phyloP scores from a whole-genome alignment of 305 asterid species.

The Lippia alba region DNA sequence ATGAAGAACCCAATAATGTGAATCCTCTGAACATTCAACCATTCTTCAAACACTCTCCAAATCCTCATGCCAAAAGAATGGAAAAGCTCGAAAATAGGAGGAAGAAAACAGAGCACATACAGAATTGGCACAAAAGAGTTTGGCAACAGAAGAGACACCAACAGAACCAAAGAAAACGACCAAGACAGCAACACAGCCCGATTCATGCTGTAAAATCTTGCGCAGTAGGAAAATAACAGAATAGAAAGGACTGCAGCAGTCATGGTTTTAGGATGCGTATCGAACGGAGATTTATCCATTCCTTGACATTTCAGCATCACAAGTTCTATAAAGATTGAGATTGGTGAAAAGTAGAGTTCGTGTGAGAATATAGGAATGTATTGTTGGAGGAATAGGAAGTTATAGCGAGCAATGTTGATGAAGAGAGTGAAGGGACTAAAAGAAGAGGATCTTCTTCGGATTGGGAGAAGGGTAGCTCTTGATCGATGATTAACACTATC shows the following conservation, averaged over 20 bases:
- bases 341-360: neutral
- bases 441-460: neutral
- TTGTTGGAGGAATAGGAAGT: neutral
- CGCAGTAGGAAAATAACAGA: neutral
- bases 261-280: neutral
- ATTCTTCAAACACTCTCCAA: neutral
- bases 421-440: neutral
- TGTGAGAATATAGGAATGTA: neutral
- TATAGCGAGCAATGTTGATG: neutral
- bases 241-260: neutral
- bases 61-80: neutral
- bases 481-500: neutral
- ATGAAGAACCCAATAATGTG: neutral
- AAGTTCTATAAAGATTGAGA: neutral
- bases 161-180: neutral
- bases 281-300: neutral
- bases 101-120: neutral
- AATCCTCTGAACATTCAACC: neutral
- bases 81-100: neutral
- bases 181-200: neutral
- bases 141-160: neutral
- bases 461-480: neutral
- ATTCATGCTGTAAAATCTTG: neutral
- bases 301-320: neutral
- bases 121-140: neutral